Evolutionary conservation across 169 alveolate genomes (phyloP), one percentile per base, ranked within the genome.

Genomic region (Fabrea salina): DNA sequence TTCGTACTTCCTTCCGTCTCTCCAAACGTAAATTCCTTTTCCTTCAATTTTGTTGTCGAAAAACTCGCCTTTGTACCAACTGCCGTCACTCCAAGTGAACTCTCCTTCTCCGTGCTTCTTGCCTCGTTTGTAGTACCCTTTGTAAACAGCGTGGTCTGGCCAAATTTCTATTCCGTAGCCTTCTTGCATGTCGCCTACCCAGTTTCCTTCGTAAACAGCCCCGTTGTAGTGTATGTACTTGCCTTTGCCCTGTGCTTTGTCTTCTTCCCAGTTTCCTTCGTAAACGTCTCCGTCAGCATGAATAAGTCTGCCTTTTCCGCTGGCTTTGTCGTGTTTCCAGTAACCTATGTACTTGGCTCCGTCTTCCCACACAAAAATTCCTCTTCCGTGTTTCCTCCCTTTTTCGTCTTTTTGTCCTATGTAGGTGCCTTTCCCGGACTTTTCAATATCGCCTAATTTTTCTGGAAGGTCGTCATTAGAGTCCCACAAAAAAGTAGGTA

Each of bases 71-170:
- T 57, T 56, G 70, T 91, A 91, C 59, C 78, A 83, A 11, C 93
- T 86, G 11, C 96, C 94, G 77, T 91, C 96, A 35, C 79, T 83
- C 96, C 96, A 91, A 22, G 68, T 83, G 74, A 86, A 85, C 8
- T 82, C 47, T 6, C 96, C 96, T 61, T 82, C 82, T 16, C 96
- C 96, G 30, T 82, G 90, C 7, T 91, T 76, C 22, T 76, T 40
- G 35, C 90, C 90, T 33, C 74, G 58, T 25, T 77, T 61, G 84
- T 86, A 87, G 19, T 81, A 56, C 41, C 93, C 93, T 22, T 64
- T 58, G 35, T 87, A 87, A 8, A 53, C 50, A 33, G 93, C 87
- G 4, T 91, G 91, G 64, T 84, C 92, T 43, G 82, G 81, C 85
- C 83, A 90, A 32, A 54, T 83, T 68, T 90, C 95, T 0, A 76